Evolutionary conservation across 106 monocot species (phyloP).

Genomic region (Apostasia ramifera): DNA sequence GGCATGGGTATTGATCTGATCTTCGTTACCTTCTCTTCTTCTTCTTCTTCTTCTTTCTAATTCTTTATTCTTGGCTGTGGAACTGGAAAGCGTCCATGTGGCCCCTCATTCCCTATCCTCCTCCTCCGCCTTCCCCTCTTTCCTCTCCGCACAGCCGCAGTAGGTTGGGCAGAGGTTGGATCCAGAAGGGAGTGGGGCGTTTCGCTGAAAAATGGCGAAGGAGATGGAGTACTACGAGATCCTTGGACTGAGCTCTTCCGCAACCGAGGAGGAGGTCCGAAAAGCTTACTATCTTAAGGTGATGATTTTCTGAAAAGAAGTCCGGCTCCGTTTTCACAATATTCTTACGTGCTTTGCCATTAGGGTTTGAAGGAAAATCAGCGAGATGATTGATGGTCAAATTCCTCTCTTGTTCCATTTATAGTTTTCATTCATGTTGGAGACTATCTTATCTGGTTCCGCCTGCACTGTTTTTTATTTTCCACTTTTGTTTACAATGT

Average conservation of each 20-base stretch:
- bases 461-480: no score
- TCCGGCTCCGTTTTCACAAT: not conserved
- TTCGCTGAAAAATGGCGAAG: constrained; percentile 18
- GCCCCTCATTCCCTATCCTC: not conserved
- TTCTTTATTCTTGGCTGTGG: not conserved
- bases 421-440: not conserved
- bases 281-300: constrained; percentile 78
- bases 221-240: constrained; percentile 69
- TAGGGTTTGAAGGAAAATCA: not conserved
- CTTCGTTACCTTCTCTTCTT: no score
- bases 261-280: constrained; percentile 66
- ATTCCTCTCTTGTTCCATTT: not conserved
- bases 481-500: no score
- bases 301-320: not conserved
- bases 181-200: not conserved
- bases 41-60: not conserved
- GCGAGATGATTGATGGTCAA: constrained; percentile 4
- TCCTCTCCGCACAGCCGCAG: not conserved
- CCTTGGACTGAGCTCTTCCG: constrained; percentile 39
- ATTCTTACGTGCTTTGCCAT: not conserved
- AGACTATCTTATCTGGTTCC: no score
- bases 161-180: not conserved
- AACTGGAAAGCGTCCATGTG: not conserved
- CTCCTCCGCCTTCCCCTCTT: not conserved
- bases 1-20: not conserved